These are phyloP conservation scores for Dryas drummondii DNA, from an alignment of 306 rosid genomes.

Conservation along the genomic window DNA sequence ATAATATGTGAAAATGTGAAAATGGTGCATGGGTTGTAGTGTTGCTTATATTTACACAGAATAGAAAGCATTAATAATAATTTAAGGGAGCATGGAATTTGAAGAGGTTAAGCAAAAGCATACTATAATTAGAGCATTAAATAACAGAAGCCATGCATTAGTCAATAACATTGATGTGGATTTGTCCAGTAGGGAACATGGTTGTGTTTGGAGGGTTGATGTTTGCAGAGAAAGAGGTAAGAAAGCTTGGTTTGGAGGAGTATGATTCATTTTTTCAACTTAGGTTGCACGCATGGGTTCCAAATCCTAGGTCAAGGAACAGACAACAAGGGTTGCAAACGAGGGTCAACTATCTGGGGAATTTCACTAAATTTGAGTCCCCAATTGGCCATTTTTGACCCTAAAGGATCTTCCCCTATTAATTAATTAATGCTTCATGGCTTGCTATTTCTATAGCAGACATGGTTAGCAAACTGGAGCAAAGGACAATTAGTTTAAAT, in stretches of 20 bases:
- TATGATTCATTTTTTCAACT: conserved; percentile 37
- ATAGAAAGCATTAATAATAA: background rate
- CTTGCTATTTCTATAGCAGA: conserved; percentile 11
- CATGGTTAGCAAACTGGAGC: conserved; percentile 26
- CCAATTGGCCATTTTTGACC: conserved; percentile 21
- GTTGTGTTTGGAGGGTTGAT: background rate
- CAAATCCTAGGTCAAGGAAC: conserved; percentile 25
- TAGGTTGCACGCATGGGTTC: conserved; percentile 34
- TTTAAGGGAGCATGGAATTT: background rate
- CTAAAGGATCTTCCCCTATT: conserved; percentile 17
- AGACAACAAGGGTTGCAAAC: conserved; percentile 41
- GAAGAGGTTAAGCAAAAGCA: background rate
- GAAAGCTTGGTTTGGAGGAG: conserved; percentile 18
- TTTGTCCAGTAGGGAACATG: background rate
- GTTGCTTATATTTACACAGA: background rate
- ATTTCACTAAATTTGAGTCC: conserved; percentile 22
- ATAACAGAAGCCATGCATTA: conserved; percentile 5
- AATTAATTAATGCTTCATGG: conserved; percentile 14
- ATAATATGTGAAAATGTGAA: background rate
- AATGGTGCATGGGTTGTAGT: background rate
- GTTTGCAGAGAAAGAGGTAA: conserved; percentile 27
- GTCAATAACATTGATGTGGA: conserved; percentile 27
- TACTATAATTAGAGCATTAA: background rate
- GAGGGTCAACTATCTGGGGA: conserved; percentile 25
- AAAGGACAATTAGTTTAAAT: background rate